Percentiles rank a stretch among this genome's conserved stretches.
Conservation (phyloP, 1,139 yeast genomes). For the Diutina catenulata region DNA sequence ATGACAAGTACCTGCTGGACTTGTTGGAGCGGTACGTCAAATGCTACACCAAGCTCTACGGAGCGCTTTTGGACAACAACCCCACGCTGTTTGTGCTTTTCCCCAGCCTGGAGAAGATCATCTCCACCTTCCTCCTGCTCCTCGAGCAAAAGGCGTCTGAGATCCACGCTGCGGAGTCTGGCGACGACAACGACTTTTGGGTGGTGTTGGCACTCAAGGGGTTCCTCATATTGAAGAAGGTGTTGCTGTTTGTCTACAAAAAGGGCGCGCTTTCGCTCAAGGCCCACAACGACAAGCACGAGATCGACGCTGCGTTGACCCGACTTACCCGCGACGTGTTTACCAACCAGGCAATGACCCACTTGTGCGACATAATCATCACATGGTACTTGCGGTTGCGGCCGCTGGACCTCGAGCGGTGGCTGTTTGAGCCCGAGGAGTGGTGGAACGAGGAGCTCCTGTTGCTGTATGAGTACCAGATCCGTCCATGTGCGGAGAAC, state of each 20-base stretch:
- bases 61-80: constrained; percentile 40
- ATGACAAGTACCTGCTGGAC: constrained; percentile 43
- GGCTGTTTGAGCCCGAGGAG: constrained; percentile 85
- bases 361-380: constrained; percentile 55
- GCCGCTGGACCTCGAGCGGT: constrained; percentile 65
- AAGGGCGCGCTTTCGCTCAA: constrained; percentile 60
- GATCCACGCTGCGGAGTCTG: constrained; percentile 26
- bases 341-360: constrained; percentile 40
- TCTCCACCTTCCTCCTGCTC: constrained; percentile 45
- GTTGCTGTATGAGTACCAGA: constrained; percentile 72
- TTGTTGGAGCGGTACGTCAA: constrained; percentile 59
- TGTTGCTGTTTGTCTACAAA: constrained; percentile 50
- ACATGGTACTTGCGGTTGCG: constrained; percentile 62
- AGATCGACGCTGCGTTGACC: constrained; percentile 45
- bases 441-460: constrained; percentile 79
- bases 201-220: constrained; percentile 65
- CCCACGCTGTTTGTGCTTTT: constrained; percentile 65
- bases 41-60: constrained; percentile 67
- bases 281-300: constrained; percentile 48
- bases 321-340: constrained; percentile 45
- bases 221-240: constrained; percentile 49
- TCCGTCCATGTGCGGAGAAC: constrained; percentile 81
- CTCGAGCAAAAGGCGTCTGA: constrained; percentile 51
- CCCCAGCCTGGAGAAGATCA: constrained; percentile 49
- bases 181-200: constrained; percentile 52